Conservation (phyloP, 768 basidiomycete species). For the Suillus subluteus region DNA sequence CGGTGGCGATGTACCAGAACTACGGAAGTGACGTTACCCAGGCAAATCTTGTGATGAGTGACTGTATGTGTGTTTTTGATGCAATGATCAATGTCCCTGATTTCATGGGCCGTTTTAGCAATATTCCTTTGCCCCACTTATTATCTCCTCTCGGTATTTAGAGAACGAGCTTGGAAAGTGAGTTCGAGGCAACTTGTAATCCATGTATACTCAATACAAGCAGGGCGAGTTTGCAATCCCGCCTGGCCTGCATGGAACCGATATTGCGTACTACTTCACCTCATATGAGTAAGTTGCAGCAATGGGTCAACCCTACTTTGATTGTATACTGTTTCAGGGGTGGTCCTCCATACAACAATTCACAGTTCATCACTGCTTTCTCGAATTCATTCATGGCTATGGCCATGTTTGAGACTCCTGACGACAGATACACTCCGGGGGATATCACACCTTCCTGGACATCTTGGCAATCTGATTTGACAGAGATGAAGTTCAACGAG, state of each 20-base stretch:
- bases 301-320: neutral
- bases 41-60: constrained; percentile 41
- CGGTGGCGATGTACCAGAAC: constrained; percentile 32
- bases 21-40: constrained; percentile 39
- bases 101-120: constrained; percentile 19
- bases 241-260: constrained; percentile 35
- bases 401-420: no score
- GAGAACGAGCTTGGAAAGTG: constrained; percentile 29
- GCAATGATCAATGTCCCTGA: neutral
- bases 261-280: constrained; percentile 45
- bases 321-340: neutral
- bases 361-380: no score
- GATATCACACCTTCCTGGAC: no score
- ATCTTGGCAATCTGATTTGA: no score
- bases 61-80: constrained; percentile 33
- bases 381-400: no score
- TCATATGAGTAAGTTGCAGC: constrained; percentile 29
- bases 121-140: constrained; percentile 31
- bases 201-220: constrained; percentile 18
- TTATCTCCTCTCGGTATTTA: constrained; percentile 25
- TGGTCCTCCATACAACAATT: no score
- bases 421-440: no score
- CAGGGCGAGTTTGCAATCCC: constrained; percentile 36
- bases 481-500: no score
- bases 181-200: constrained; percentile 24